Evolutionary conservation across 2,329 filamentous ascomycete genomes (phyloP).

Genomic region (Diplodia mutila): DNA sequence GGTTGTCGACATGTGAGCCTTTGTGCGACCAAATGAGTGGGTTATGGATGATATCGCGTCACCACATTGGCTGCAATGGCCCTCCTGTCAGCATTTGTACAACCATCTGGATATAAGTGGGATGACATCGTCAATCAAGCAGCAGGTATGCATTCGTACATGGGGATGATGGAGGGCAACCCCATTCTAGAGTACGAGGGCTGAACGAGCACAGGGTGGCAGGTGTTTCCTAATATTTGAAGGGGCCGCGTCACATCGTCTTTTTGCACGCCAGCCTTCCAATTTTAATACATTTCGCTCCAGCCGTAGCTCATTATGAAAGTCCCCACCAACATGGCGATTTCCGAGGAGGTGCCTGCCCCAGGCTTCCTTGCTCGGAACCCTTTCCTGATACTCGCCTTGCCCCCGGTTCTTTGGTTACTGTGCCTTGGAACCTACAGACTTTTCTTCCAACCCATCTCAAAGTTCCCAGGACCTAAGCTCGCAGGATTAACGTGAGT

Average conservation of each 20-base stretch:
- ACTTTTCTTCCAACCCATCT: slow-evolving; percentile 24
- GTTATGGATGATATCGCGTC: neutral
- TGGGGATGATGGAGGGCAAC: neutral
- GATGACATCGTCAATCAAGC: neutral
- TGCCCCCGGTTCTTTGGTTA: neutral
- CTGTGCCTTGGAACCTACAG: slow-evolving; percentile 7
- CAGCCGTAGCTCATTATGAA: neutral
- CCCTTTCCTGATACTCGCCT: neutral
- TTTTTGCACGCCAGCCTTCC: neutral
- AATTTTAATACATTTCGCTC: neutral
- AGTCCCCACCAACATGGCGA: neutral
- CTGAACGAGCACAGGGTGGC: neutral
- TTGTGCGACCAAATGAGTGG: neutral
- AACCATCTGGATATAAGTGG: neutral
- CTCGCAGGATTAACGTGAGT: slow-evolving; percentile 28
- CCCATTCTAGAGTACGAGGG: neutral
- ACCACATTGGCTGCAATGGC: neutral
- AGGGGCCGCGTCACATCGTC: neutral
- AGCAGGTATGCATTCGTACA: neutral
- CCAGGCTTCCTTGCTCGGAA: neutral
- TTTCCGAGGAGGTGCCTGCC: neutral
- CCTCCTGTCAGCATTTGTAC: neutral
- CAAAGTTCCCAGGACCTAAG: slow-evolving; percentile 26
- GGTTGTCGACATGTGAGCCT: neutral
- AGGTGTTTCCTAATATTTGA: neutral